Evolutionary conservation across 2,329 filamentous ascomycete species (phyloP).

Genomic region (Fusarium sp.): DNA sequence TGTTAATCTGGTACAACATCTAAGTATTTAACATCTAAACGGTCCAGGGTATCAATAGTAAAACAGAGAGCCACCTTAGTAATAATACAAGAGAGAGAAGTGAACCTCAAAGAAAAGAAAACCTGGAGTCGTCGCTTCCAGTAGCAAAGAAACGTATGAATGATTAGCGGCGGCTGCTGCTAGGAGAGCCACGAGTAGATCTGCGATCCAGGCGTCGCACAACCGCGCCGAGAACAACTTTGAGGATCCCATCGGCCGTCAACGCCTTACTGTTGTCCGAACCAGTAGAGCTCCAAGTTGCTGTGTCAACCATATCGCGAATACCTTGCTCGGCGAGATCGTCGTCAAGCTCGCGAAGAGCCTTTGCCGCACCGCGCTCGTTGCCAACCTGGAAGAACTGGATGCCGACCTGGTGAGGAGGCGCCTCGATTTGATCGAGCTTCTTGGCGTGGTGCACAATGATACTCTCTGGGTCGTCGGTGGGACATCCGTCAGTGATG

Average conservation of each 20-base stretch:
- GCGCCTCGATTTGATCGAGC: conserved; percentile 78
- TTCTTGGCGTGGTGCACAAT: conserved; percentile 78
- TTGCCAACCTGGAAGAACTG: conserved; percentile 97
- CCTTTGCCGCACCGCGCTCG: conserved; percentile 74
- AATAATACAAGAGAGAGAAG: conserved; percentile 9
- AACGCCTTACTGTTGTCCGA: conserved; percentile 61
- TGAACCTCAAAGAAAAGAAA: neutral
- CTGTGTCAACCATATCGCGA: conserved; percentile 93
- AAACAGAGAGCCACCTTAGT: conserved; percentile 20
- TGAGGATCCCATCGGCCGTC: conserved; percentile 81
- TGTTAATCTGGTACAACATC: neutral
- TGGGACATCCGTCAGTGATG: conserved; percentile 89
- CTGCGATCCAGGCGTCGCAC: conserved; percentile 62
- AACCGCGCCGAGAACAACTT: conserved; percentile 85
- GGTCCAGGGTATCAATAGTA: conserved; percentile 20
- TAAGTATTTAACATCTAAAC: neutral
- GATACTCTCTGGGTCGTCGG: conserved; percentile 81
- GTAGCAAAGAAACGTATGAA: neutral
- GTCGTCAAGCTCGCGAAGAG: conserved; percentile 83
- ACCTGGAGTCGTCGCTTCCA: neutral
- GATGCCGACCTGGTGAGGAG: conserved; percentile 87
- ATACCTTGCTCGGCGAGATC: conserved; percentile 69
- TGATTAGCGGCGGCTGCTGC: conserved; percentile 20
- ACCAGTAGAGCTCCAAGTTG: conserved; percentile 75
- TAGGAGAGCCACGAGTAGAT: conserved; percentile 29